These are phyloP conservation scores for Colletotrichum zoysiae DNA, from an alignment of 2,329 filamentous ascomycete species.

Conservation along the genomic window DNA sequence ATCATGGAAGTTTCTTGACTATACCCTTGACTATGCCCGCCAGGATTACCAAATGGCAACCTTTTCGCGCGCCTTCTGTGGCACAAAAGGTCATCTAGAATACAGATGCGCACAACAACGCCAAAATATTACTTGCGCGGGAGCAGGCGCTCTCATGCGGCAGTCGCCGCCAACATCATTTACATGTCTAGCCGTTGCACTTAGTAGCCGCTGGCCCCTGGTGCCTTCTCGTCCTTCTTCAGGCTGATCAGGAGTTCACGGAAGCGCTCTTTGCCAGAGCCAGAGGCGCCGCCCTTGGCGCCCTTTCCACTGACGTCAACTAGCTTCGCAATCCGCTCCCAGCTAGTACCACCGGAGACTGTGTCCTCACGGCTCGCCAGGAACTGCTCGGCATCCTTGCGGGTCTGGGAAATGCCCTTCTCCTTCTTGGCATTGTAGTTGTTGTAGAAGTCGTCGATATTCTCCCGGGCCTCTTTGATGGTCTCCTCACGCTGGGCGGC, in stretches of 20 bases:
- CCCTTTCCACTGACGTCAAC: slow-evolving; percentile 98
- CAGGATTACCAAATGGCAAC: slow-evolving; percentile 26
- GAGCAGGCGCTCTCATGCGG: not conserved
- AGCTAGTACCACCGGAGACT: slow-evolving; percentile 93
- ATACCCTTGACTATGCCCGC: slow-evolving; percentile 23
- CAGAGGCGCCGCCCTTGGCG: slow-evolving; percentile 84
- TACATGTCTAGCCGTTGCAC: not conserved
- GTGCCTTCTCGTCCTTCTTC: slow-evolving; percentile 92
- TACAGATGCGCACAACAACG: slow-evolving; percentile 24
- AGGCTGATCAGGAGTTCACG: slow-evolving; percentile 88
- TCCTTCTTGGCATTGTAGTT: slow-evolving; percentile 99
- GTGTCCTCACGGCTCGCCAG: slow-evolving; percentile 90
- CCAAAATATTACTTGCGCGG: slow-evolving; percentile 5
- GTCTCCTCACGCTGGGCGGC: slow-evolving; percentile 86
- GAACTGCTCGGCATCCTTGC: slow-evolving; percentile 94
- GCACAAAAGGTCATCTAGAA: slow-evolving; percentile 32
- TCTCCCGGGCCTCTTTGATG: slow-evolving; percentile 88
- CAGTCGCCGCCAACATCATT: not conserved
- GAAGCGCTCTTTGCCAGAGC: slow-evolving; percentile 96
- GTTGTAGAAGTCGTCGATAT: slow-evolving; percentile 99
- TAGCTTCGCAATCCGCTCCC: slow-evolving; percentile 97
- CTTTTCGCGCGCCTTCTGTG: slow-evolving; percentile 22
- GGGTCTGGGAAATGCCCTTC: slow-evolving; percentile 89
- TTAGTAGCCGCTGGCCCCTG: slow-evolving; percentile 74
- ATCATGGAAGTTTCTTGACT: slow-evolving; percentile 26